Evolutionary conservation across 2,329 filamentous ascomycete species (phyloP).

Genomic region (Fusarium mangiferae): DNA sequence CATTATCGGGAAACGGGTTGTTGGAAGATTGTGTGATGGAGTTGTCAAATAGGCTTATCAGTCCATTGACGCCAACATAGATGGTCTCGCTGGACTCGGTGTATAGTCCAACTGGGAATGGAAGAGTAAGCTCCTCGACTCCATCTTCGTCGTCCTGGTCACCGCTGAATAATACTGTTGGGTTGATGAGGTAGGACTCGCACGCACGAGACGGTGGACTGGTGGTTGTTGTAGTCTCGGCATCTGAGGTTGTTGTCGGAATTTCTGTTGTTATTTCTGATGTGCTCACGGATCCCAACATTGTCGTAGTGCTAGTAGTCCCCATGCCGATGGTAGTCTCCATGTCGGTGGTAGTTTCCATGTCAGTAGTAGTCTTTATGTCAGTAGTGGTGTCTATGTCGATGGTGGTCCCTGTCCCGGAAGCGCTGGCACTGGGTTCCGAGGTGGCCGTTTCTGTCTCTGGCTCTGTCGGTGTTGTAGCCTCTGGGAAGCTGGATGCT

Average conservation of each 20-base stretch:
- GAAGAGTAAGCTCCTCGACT: neutral
- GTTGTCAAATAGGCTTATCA: neutral
- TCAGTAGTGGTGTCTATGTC: neutral
- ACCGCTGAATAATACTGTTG: neutral
- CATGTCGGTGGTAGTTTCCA: neutral
- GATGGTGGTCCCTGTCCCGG: fast-evolving
- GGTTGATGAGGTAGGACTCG: neutral
- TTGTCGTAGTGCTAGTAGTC: neutral
- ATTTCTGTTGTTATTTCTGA: neutral
- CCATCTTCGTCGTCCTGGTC: neutral
- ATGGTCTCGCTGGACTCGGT: neutral
- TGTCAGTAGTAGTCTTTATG: neutral
- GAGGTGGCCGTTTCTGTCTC: neutral
- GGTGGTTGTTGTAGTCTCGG: neutral
- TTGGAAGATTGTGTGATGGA: neutral
- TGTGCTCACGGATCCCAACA: neutral
- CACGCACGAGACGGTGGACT: neutral
- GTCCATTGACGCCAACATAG: neutral
- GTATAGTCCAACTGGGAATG: neutral
- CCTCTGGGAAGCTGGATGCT: fast-evolving
- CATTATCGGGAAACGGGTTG: neutral
- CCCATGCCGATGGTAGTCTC: neutral
- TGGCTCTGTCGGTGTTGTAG: fast-evolving
- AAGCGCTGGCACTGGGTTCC: fast-evolving
- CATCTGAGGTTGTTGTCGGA: neutral